Conservation (phyloP, 2,329 filamentous ascomycete genomes). For the Gaeumannomyces tritici region DNA sequence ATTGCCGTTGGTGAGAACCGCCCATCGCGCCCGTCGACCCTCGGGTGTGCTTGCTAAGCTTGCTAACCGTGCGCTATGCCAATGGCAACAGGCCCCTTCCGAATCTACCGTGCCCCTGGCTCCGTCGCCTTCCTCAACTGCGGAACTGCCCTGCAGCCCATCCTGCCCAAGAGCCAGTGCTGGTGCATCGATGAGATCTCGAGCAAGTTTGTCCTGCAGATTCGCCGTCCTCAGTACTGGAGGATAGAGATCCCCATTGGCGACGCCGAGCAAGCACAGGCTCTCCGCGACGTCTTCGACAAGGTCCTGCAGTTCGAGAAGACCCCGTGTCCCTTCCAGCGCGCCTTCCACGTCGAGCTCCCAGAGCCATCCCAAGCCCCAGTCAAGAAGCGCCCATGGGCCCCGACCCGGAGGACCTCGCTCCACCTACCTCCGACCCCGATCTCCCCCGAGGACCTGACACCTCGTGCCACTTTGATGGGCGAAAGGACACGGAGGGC, state of each 20-base stretch:
- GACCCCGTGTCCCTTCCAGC: slow-evolving; percentile 76
- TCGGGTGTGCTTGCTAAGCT: too few relatives aligned
- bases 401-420: slow-evolving; percentile 31
- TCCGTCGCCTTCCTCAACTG: slow-evolving; percentile 85
- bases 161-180: slow-evolving; percentile 81
- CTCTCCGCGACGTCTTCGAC: slow-evolving; percentile 59
- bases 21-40: background rate
- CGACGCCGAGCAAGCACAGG: slow-evolving; percentile 51
- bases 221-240: slow-evolving; percentile 77
- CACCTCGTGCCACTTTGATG: background rate
- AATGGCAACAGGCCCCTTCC: slow-evolving; percentile 49
- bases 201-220: slow-evolving; percentile 76
- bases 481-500: background rate
- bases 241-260: slow-evolving; percentile 70
- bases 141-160: slow-evolving; percentile 72
- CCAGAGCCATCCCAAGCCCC: slow-evolving; percentile 59
- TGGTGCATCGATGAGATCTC: slow-evolving; percentile 85
- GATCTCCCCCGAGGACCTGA: slow-evolving; percentile 4
- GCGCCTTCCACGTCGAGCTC: slow-evolving; percentile 64
- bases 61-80: too few relatives aligned
- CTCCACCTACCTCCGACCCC: slow-evolving; percentile 16
- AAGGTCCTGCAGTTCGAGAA: slow-evolving; percentile 78
- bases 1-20: slow-evolving; percentile 59
- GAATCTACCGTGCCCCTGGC: slow-evolving; percentile 78
- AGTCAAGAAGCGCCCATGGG: slow-evolving; percentile 60